Conservation (phyloP, 2,329 filamentous ascomycete genomes). For the Aureobasidium sp. region DNA sequence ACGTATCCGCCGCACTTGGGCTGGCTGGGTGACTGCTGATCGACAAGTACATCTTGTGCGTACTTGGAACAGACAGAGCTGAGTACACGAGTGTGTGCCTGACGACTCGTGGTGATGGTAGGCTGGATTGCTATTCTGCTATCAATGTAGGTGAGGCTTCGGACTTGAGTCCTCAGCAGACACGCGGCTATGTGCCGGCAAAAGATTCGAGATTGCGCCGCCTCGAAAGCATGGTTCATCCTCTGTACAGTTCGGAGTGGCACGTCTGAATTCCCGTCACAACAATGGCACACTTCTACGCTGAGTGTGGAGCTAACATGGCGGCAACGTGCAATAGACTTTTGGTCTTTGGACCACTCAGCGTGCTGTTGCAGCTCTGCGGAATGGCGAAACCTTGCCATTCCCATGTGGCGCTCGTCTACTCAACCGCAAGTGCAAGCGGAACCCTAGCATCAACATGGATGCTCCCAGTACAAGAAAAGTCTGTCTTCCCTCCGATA, state of each 20-base stretch:
- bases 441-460: neutral
- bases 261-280: neutral
- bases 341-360: neutral
- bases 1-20: neutral
- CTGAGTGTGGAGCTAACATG: neutral
- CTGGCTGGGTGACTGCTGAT: slow-evolving; percentile 1
- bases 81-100: neutral
- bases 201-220: neutral
- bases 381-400: neutral
- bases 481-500: neutral
- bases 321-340: neutral
- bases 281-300: neutral
- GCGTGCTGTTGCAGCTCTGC: neutral
- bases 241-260: neutral
- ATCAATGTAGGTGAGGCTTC: neutral
- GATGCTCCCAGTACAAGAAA: slow-evolving; percentile 7
- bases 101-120: neutral
- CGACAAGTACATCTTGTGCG: neutral
- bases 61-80: neutral
- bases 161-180: neutral
- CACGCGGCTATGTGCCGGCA: neutral
- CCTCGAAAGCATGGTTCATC: neutral
- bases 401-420: neutral
- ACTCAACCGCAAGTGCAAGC: neutral
- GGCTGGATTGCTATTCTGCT: neutral